Percentiles rank a stretch among this genome's conserved stretches.
These are phyloP conservation scores for Globisporangium cylindrosporum DNA, from an alignment of 352 stramenopile species.

Conservation along the genomic window DNA sequence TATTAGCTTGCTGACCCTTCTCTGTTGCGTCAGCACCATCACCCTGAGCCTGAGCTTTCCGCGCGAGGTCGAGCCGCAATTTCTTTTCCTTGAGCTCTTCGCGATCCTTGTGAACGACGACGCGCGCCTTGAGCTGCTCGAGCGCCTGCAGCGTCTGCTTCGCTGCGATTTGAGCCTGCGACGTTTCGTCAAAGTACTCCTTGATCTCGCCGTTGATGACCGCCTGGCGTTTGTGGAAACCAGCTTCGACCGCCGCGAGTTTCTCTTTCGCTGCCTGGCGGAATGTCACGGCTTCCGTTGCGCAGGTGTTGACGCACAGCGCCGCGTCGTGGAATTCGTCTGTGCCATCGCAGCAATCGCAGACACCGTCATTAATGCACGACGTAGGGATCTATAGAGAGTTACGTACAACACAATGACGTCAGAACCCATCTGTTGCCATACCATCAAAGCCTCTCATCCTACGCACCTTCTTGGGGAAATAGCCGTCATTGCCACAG, in stretches of 20 bases:
- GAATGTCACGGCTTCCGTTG: conserved; percentile 28
- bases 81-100: conserved; percentile 65
- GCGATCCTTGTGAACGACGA: conserved; percentile 58
- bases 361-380: conserved; percentile 92
- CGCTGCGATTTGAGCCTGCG: conserved; percentile 25
- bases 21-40: background rate
- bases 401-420: background rate
- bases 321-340: conserved; percentile 70
- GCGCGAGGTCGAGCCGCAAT: conserved; percentile 48
- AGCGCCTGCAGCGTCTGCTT: conserved; percentile 41
- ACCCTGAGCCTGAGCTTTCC: conserved; percentile 30
- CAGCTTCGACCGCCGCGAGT: conserved; percentile 40
- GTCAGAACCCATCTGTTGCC: no score
- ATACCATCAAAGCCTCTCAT: background rate
- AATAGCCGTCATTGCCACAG: conserved; percentile 70
- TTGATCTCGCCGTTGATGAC: conserved; percentile 38
- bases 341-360: conserved; percentile 96
- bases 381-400: conserved; percentile 62
- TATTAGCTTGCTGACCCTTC: background rate
- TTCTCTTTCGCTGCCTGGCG: conserved; percentile 31
- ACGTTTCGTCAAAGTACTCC: conserved; percentile 35
- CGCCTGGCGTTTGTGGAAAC: conserved; percentile 48
- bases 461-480: conserved; percentile 44
- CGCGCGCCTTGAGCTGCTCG: conserved; percentile 46
- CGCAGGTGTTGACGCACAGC: conserved; percentile 52